phyloP scores from a whole-genome alignment of 2,329 filamentous ascomycete species.

The Botryotinia globosa region DNA sequence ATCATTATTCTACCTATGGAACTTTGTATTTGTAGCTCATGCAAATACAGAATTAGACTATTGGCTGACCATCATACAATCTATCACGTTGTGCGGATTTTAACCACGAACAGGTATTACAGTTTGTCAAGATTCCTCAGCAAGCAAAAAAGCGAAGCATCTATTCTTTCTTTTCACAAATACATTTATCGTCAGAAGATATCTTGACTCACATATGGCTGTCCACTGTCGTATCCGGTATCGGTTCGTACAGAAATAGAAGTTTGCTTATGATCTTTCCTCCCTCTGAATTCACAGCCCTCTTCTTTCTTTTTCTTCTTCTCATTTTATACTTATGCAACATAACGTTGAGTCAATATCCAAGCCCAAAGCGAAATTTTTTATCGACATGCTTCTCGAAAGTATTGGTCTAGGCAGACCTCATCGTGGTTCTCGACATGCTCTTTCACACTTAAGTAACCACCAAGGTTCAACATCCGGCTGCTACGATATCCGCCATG shows the following conservation, averaged over 20 bases:
- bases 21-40: neutral
- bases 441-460: neutral
- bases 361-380: neutral
- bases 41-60: neutral
- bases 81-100: neutral
- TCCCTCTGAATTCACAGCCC: neutral
- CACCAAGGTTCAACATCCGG: neutral
- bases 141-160: slow-evolving; percentile 13
- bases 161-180: neutral
- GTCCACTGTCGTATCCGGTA: slow-evolving; percentile 8
- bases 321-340: neutral
- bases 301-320: neutral
- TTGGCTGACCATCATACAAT: neutral
- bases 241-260: neutral
- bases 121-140: slow-evolving; percentile 3
- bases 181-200: neutral
- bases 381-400: slow-evolving; percentile 6
- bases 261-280: slow-evolving; percentile 2
- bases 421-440: slow-evolving; percentile 14
- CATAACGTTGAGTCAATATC: neutral
- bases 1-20: neutral
- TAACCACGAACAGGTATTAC: slow-evolving; percentile 2
- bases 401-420: neutral
- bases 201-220: slow-evolving; percentile 9
- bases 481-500: slow-evolving; percentile 15